Conservation (phyloP, 805 yeast species). For the Zygoascus ofunaensis region DNA sequence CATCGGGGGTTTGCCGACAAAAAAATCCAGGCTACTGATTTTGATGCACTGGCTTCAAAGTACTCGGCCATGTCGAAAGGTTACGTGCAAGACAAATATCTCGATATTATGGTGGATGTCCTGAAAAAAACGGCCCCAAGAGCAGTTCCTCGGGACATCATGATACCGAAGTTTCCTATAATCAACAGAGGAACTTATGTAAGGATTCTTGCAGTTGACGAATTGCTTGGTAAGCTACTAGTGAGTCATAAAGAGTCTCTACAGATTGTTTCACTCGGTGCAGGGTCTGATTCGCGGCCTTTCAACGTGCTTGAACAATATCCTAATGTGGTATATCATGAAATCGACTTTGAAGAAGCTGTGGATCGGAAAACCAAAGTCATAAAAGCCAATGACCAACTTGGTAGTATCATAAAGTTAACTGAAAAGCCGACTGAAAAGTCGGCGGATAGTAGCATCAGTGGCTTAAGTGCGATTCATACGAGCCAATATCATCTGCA, state of each 20-base stretch:
- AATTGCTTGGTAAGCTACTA: slow-evolving; percentile 32
- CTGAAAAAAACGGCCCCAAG: slow-evolving; percentile 9
- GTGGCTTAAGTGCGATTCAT: slow-evolving; percentile 13
- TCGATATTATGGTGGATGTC: slow-evolving; percentile 20
- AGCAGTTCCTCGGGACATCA: slow-evolving; percentile 4
- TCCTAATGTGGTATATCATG: slow-evolving; percentile 38
- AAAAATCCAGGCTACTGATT: slow-evolving; percentile 46
- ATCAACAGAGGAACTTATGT: slow-evolving; percentile 56
- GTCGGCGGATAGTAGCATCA: slow-evolving; percentile 1
- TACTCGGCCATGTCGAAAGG: slow-evolving; percentile 36
- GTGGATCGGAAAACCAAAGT: slow-evolving; percentile 43
- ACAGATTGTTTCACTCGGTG: slow-evolving; percentile 62
- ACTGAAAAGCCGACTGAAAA: too few relatives aligned
- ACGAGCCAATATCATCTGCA: slow-evolving; percentile 40
- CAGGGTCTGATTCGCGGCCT: slow-evolving; percentile 70
- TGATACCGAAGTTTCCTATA: slow-evolving; percentile 41
- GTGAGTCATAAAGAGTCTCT: slow-evolving; percentile 12
- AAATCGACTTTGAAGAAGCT: slow-evolving; percentile 55
- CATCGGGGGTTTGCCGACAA: slow-evolving; percentile 25
- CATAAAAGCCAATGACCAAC: slow-evolving; percentile 29
- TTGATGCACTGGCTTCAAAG: slow-evolving; percentile 51
- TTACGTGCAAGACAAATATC: slow-evolving; percentile 38
- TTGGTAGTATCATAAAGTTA: slow-evolving; percentile 26
- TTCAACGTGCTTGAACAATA: slow-evolving; percentile 38
- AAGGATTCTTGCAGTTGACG: slow-evolving; percentile 39